These are phyloP conservation scores for Buxus sempervirens DNA, from an alignment of 164 flowering plant genomes.

Conservation along the genomic window DNA sequence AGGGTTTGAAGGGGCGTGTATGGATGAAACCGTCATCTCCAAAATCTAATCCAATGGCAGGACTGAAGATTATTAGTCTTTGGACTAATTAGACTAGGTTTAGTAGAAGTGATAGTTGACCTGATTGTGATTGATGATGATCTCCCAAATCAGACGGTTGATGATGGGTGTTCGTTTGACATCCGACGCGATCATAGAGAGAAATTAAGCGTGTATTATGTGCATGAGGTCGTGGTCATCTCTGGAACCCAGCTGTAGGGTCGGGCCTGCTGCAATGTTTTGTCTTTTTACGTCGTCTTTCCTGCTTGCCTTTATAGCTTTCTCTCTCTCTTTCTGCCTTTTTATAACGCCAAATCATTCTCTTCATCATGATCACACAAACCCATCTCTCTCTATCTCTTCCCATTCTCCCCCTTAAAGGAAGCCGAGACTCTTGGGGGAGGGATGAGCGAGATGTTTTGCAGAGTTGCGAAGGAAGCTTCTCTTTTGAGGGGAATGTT, in stretches of 20 bases:
- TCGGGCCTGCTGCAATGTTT: slow-evolving; percentile 30
- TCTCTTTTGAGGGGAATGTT: slow-evolving; percentile 74
- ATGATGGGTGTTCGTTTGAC: neutral
- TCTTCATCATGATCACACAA: slow-evolving; percentile 18
- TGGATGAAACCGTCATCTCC: too few species aligned
- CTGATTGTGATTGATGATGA: too few species aligned
- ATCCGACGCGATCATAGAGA: neutral
- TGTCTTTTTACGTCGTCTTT: slow-evolving; percentile 28
- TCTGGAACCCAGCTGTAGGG: slow-evolving; percentile 38
- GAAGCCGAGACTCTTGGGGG: slow-evolving; percentile 16
- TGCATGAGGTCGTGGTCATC: slow-evolving; percentile 33
- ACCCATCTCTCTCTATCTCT: slow-evolving; percentile 12
- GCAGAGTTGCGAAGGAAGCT: slow-evolving; percentile 21
- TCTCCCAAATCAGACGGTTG: neutral
- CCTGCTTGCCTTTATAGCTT: slow-evolving; percentile 19
- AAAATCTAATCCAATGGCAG: too few species aligned
- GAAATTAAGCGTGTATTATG: slow-evolving; percentile 10
- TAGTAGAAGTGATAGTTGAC: too few species aligned
- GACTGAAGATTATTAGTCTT: too few species aligned
- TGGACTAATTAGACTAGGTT: too few species aligned
- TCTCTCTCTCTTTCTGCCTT: slow-evolving; percentile 20
- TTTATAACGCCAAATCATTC: slow-evolving; percentile 17
- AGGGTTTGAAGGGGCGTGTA: too few species aligned
- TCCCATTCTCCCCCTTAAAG: slow-evolving; percentile 17
- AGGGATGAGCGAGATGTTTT: slow-evolving; percentile 1